Base-by-base conservation (phyloP, 2,329 filamentous ascomycete genomes). In the Colletotrichum eremochloae region DNA sequence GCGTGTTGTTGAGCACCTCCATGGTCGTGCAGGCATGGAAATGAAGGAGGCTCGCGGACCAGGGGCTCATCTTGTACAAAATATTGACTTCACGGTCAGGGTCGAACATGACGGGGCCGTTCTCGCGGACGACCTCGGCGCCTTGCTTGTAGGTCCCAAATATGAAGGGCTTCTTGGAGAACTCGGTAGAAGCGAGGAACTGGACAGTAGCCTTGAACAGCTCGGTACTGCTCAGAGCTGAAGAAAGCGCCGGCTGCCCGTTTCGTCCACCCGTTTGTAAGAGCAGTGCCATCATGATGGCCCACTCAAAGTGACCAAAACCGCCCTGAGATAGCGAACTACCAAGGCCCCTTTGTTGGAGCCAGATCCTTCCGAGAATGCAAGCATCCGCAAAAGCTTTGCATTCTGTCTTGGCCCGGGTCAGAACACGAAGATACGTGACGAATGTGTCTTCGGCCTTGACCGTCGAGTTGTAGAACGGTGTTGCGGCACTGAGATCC, bases 181-280 rank as follows among this genome's bases (percentile, higher is more conserved):
- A 84, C 77, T 97, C 92, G 48, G 89, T 92, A 1, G 89, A 88
- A 1, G 93, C 91, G 24, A 99, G 84, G 76, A 96, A 96, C 79
- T 98, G 96, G n/a, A 99, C 84, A 1, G 92, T 91, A 3, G 94
- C 95, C 82, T 98, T 98, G 87, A 99, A 98, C 56, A 98, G 87
- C 81, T 98, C 96, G 33, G 96, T 96, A 81, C 93, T 93, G 83
- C 93, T 97, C 77, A 97, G 93, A 9, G 94, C 94, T 6, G 90
- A 86, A 7, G 95, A 94, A 20, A 98, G 86, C 7, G 94, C 84
- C 2, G 92, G 88, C 74, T 91, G 89, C 2, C 93, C 93, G 72
- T 91, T 92, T 8, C 90, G 88, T 8, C 91, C 92, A 36, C 94
- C 94, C n/a, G 89, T 90, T 80, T 94, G 91, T 53, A 98, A 86